Percentiles rank a stretch among this genome's conserved stretches.
These are phyloP conservation scores for Logfia minima DNA, from an alignment of 129 eudicot species.

Conservation along the genomic window DNA sequence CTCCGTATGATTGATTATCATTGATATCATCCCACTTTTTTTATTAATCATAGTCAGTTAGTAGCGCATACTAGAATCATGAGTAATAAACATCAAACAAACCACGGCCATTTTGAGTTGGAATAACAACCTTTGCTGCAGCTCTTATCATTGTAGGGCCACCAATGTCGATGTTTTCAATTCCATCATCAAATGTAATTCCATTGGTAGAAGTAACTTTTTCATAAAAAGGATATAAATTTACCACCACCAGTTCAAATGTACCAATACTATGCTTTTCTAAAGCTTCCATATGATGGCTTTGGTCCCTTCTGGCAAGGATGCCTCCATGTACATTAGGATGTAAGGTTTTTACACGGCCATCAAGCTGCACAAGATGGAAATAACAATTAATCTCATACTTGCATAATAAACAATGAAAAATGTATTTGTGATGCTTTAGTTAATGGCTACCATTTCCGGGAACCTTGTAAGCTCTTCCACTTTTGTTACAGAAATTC, in stretches of 20 bases:
- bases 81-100: background rate
- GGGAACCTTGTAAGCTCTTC: conserved; percentile 90
- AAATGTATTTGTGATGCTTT: conserved; percentile 4
- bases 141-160: conserved; percentile 99
- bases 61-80: background rate
- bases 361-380: conserved; percentile 75
- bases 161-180: conserved; percentile 97
- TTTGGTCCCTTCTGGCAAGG: conserved; percentile 94
- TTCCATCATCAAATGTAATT: conserved; percentile 80
- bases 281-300: conserved; percentile 96
- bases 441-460: conserved; percentile 63
- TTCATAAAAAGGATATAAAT: conserved; percentile 90
- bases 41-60: background rate
- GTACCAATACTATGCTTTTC: conserved; percentile 80
- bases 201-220: conserved; percentile 69
- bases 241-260: conserved; percentile 90
- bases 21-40: background rate
- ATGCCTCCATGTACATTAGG: conserved; percentile 93
- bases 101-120: background rate
- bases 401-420: background rate
- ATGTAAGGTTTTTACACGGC: conserved; percentile 98
- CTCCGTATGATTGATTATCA: background rate
- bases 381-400: conserved; percentile 2
- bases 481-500: conserved; percentile 81
- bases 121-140: conserved; percentile 77